Base-by-base conservation (phyloP, 208 protist species). In the Crithidia sp. region DNA sequence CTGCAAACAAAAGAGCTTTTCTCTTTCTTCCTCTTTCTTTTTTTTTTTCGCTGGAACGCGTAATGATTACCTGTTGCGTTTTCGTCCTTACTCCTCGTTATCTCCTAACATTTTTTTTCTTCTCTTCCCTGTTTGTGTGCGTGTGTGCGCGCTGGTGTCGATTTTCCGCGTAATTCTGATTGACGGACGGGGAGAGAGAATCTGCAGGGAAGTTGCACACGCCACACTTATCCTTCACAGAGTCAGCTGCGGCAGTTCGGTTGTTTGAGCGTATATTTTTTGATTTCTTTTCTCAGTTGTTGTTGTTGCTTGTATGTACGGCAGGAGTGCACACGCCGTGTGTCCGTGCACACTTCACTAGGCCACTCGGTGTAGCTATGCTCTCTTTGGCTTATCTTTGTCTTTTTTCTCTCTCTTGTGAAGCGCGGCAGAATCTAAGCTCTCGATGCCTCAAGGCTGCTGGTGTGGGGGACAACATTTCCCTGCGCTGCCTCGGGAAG, bases 281-380 rank as follows among this genome's bases (percentile, higher is more conserved):
- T 16, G 41, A 64, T 41, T 76, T 47, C 19, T 55, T 41, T 36
- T 43, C 13, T 37, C 56, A 5, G 19, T 71, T 71, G 52, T 58
- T n/a, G 16, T 43, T 10, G 5, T 58, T 47, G 37, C 28, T 50
- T n/a, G 28, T 28, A 2, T 28, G 28, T 28, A 28, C 28, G 28
- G 28, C 28, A 28, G 28, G 28, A 28, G 28, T 28, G 28, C 28
- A 28, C 28, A 28, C 28, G 28, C 28, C 1, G 28, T 28, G 28
- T 1, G 28, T 28, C 28, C 28, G 28, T 28, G 28, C 28, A 28
- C 28, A 28, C 28, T 1, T 28, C 28, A 28, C 28, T 28, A 28
- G 28, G 28, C 28, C 28, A 28, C 28, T 28, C 28, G 28, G 28
- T 0, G 28, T 28, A 28, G 28, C 28, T 28, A 28, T 28, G 28